phyloP scores from a whole-genome alignment of 192 early-diverging fungal species.

The Umbelopsis sp. region DNA sequence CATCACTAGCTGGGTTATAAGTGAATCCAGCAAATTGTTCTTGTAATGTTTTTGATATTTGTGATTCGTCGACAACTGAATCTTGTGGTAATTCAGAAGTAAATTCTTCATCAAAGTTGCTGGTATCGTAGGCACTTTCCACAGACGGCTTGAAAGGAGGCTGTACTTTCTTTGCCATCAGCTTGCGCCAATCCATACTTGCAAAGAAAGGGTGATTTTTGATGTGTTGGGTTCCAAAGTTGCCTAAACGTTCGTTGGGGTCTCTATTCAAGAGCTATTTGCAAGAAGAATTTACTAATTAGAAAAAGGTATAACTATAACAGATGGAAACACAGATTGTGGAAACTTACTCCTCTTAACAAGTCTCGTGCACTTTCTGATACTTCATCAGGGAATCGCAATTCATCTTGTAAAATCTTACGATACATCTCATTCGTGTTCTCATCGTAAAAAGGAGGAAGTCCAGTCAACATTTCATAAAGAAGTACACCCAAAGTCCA shows the following conservation, averaged over 20 bases:
- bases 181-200: conserved; percentile 85
- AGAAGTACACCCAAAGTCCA: conserved; percentile 93
- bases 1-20: conserved; percentile 76
- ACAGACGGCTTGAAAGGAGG: conserved; percentile 95
- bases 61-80: conserved; percentile 80
- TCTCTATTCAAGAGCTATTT: conserved; percentile 74
- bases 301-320: neutral
- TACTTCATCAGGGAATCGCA: conserved; percentile 80
- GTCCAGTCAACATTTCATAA: conserved; percentile 88
- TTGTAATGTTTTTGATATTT: conserved; percentile 88
- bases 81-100: conserved; percentile 92
- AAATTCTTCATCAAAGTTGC: conserved; percentile 98
- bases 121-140: conserved; percentile 86
- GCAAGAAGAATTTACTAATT: neutral
- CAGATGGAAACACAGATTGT: neutral
- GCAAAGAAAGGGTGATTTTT: conserved; percentile 95
- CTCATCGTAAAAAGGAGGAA: conserved; percentile 94
- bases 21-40: conserved; percentile 96
- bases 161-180: conserved; percentile 89
- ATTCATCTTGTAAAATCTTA: conserved; percentile 91
- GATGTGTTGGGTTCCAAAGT: conserved; percentile 86
- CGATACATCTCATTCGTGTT: conserved; percentile 95
- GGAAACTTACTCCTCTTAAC: conserved; percentile 55
- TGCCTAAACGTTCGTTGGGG: conserved; percentile 80
- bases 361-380: conserved; percentile 65